Base-by-base conservation (phyloP, 116 monocot species). In the Posidonia oceanica region DNA sequence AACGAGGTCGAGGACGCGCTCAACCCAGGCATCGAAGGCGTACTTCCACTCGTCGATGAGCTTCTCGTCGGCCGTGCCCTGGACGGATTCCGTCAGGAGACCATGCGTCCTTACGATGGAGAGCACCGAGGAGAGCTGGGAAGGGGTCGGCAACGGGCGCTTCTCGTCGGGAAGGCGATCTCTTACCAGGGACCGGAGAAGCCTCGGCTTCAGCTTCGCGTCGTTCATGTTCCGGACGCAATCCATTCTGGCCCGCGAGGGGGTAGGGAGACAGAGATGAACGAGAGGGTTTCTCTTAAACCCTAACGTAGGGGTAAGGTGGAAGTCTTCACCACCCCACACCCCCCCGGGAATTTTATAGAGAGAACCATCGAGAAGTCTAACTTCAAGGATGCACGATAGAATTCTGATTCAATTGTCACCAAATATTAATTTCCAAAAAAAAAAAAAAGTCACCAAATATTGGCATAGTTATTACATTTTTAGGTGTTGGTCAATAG, bases 21-120 rank as follows among this genome's bases (percentile, higher is more conserved):
- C 84, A 60, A 84, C 77, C 94, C 90, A 94, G 16, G 76, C 75
- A 51, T 94, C 94, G 20, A 91, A 78, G 55, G 88, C 86, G 21
- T 66, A 53, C 29, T 57, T 72, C 94, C 94, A 94, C 4, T 71
- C 78, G 13, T 75, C 75, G 10, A 55, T 36, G 20, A 86, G 56
- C 75, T 84, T 88, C 57, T 48, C 38, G n/a, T 83, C 77, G 4
- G 72, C 57, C 20, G 54, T 38, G 37, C 40, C 78, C 0, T 40
- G 53, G 3, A 54, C 10, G 5, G 56, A 56, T 74, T 94, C 94
- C 21, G 82, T 75, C 17, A 91, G 80, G 36, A 94, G 82, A 3
- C 75, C 82, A 59, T 91, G 86, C 21, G 69, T 75, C 66, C 74
- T 78, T n/a, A 94, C 64, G 13, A 67, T 42, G n/a, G 77, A 75